Evolutionary conservation across 805 yeast genomes (phyloP).

Genomic region (Metschnikowia corniflorae): DNA sequence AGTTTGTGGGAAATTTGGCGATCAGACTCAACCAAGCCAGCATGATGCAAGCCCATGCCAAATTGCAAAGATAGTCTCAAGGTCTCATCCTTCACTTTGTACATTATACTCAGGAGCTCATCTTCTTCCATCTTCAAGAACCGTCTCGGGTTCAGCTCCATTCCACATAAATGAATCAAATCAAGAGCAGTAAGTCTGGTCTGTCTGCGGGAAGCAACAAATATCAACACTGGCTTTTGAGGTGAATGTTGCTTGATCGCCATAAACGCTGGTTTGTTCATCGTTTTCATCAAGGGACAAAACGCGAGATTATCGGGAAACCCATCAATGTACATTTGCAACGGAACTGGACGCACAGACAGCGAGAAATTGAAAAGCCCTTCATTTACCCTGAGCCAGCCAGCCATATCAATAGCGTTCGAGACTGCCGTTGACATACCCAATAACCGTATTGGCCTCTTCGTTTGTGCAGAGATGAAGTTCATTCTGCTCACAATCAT

Average conservation of each 20-base stretch:
- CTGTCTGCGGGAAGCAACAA: slow-evolving; percentile 81
- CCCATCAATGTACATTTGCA: slow-evolving; percentile 84
- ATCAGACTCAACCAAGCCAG: slow-evolving; percentile 73
- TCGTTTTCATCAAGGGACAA: slow-evolving; percentile 80
- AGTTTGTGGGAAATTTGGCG: slow-evolving; percentile 66
- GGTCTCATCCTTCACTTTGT: slow-evolving; percentile 76
- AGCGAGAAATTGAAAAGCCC: slow-evolving; percentile 79
- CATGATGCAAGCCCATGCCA: slow-evolving; percentile 81
- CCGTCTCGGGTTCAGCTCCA: slow-evolving; percentile 71
- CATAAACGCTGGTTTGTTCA: slow-evolving; percentile 88
- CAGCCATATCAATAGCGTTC: slow-evolving; percentile 81
- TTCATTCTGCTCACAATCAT: slow-evolving; percentile 90
- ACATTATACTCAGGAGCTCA: slow-evolving; percentile 51
- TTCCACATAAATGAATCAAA: slow-evolving; percentile 71
- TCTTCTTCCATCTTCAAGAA: slow-evolving; percentile 63
- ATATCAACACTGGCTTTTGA: slow-evolving; percentile 74
- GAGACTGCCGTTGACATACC: slow-evolving; percentile 88
- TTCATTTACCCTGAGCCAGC: slow-evolving; percentile 72
- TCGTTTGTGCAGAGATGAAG: slow-evolving; percentile 58
- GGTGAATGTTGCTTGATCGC: slow-evolving; percentile 93
- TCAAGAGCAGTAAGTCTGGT: slow-evolving; percentile 79
- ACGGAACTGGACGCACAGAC: slow-evolving; percentile 81
- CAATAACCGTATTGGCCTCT: slow-evolving; percentile 57
- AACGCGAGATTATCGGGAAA: slow-evolving; percentile 79
- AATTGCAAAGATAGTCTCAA: slow-evolving; percentile 61